These are phyloP conservation scores for Hypocrella siamensis DNA, from an alignment of 2,329 filamentous ascomycete species.

Conservation along the genomic window DNA sequence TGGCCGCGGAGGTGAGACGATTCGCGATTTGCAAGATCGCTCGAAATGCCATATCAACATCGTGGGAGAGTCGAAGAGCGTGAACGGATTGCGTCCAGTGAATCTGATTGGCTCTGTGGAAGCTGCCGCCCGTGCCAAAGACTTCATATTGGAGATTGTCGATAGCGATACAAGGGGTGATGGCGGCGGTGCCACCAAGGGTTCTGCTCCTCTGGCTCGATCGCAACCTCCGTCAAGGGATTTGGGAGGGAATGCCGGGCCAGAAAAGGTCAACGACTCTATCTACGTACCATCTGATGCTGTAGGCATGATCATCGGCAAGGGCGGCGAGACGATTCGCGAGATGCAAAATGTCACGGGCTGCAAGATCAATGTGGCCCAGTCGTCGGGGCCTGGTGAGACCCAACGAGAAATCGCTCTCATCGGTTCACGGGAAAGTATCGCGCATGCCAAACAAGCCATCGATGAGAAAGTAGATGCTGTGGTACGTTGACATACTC, in stretches of 20 bases:
- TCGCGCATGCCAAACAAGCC: conserved; percentile 64
- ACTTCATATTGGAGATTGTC: conserved; percentile 84
- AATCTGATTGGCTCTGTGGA: conserved; percentile 72
- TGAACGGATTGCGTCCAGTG: conserved; percentile 77
- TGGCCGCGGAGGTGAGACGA: conserved; percentile 84
- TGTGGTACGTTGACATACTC: conserved; percentile 56
- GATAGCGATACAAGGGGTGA: conserved; percentile 68
- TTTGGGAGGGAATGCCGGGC: conserved; percentile 15
- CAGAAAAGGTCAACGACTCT: conserved; percentile 64
- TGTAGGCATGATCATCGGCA: conserved; percentile 93
- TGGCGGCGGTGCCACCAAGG: conserved; percentile 17
- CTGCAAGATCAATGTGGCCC: conserved; percentile 90
- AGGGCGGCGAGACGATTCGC: conserved; percentile 85
- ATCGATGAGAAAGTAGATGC: conserved; percentile 89
- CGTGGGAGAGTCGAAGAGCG: conserved; percentile 80
- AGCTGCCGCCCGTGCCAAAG: conserved; percentile 64
- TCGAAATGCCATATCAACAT: conserved; percentile 95
- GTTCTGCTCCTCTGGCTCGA: conserved; percentile 10
- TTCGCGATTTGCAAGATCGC: conserved; percentile 78
- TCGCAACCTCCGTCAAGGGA: conserved; percentile 16
- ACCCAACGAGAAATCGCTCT: conserved; percentile 75
- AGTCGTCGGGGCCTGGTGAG: conserved; percentile 61
- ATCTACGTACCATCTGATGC: conserved; percentile 81
- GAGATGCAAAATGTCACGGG: conserved; percentile 80
- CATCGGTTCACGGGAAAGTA: conserved; percentile 62